Base-by-base conservation (phyloP, 1,139 yeast species). In the Geotrichum carabidarum region DNA sequence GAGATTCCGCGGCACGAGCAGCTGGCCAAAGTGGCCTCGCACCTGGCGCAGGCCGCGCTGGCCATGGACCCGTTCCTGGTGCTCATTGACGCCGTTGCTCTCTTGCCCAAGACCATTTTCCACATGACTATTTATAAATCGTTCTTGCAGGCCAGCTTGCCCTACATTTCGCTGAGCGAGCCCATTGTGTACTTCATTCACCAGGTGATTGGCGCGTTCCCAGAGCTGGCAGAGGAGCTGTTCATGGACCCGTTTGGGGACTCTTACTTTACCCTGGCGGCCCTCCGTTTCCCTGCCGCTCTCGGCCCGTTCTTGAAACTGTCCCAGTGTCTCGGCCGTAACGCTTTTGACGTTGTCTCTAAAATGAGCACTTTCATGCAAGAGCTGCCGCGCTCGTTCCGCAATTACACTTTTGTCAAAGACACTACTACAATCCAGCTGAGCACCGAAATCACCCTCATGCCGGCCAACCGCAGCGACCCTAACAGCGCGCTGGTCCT, bases 211-310 rank as follows among this genome's bases (percentile, higher is more conserved):
- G 69, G 71, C 32, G 73, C 76, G 27, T 79, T 83, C 40, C 89
- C 93, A 4, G 74, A 75, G 45, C 73, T 84, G 8, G 74, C 84
- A 14, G 82, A 78, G 59, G 74, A 72, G 47, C 83, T 87, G 62
- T 83, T 87, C 63, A 73, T 76, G 0, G 77, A 80, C 58, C 77
- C 77, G 30, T 74, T 79, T 17, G 79, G 84, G 3, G 77, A 78
- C 46, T 77, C 78, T 56, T 74, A 82, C n/a, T 65, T 88, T 34
- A 73, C 80, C 15, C 66, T 88, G 34, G 71, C 89, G 0, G 76
- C 84, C 58, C 84, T 94, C 0, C 88, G 89, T 63, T 79, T 87
- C 60, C 97, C 97, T 0, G 74, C 82, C n/a, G 74, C 82, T 1
- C 68, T 87, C 15, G 68, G 76, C 1, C 86, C 94, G 1, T 83